Conservation (phyloP, 148 eudicot species). For the Bassia scoparia region DNA sequence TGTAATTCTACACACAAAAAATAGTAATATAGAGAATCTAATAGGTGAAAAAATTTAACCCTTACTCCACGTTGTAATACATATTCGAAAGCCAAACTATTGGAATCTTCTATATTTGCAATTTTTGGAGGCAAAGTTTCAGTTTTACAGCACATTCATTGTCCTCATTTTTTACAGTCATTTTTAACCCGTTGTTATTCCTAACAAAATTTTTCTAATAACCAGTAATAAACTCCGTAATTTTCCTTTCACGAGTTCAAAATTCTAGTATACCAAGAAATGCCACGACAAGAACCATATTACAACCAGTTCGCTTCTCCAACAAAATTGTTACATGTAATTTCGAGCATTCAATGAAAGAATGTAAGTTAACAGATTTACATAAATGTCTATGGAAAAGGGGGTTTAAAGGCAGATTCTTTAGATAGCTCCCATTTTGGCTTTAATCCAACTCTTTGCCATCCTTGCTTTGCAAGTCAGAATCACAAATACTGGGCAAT, state of each 20-base stretch:
- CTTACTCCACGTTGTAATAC: too few relatives aligned
- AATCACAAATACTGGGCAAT: constrained; percentile 83
- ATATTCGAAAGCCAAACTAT: too few relatives aligned
- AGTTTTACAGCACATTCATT: not conserved
- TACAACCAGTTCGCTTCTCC: not conserved
- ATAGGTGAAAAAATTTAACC: too few relatives aligned
- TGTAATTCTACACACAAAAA: too few relatives aligned
- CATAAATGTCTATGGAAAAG: not conserved
- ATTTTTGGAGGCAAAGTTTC: not conserved
- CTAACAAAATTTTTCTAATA: not conserved
- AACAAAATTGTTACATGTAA: constrained; percentile 14
- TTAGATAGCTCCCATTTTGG: constrained; percentile 18
- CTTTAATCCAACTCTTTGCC: constrained; percentile 47
- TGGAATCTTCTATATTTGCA: too few relatives aligned
- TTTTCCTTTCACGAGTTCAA: not conserved
- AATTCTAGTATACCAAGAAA: not conserved
- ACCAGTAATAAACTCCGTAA: not conserved
- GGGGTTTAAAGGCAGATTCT: not conserved
- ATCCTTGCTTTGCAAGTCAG: constrained; percentile 66
- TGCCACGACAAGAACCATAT: not conserved
- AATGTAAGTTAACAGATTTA: constrained; percentile 1
- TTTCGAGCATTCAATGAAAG: not conserved
- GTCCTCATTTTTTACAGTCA: not conserved
- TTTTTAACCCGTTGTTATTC: not conserved
- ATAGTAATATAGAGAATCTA: too few relatives aligned